A percentile compares a stretch with the other conserved stretches of the same genome.
Evolutionary conservation across 768 basidiomycete species (phyloP).

Genomic region (Xanthoconium stramineum): DNA sequence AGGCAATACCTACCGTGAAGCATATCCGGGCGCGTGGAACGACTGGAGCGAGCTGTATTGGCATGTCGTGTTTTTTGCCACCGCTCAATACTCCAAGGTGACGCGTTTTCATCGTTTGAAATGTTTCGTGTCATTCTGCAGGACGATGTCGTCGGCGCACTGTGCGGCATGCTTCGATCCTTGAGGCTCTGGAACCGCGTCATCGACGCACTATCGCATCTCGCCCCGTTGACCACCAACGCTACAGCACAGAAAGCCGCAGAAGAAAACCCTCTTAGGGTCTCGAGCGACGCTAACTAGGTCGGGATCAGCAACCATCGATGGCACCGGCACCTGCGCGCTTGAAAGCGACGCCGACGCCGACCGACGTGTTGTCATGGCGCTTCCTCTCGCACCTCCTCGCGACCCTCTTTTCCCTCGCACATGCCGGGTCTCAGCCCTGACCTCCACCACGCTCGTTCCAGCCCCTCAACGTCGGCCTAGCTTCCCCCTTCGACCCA

Average conservation of each 20-base stretch:
- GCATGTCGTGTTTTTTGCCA: constrained; percentile 69
- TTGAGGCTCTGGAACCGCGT: constrained; percentile 82
- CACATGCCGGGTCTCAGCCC: constrained; percentile 86
- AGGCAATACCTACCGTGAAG: constrained; percentile 46
- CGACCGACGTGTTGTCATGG: constrained; percentile 67
- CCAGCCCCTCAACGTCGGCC: constrained; percentile 38
- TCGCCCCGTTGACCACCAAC: constrained; percentile 39
- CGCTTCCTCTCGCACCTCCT: constrained; percentile 71
- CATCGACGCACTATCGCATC: constrained; percentile 59
- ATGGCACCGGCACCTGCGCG: constrained; percentile 8
- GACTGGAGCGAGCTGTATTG: constrained; percentile 66
- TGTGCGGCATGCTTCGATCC: constrained; percentile 62
- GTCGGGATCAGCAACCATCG: constrained; percentile 26
- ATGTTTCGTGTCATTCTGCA: neutral
- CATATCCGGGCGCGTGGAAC: constrained; percentile 57
- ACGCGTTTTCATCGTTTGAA: constrained; percentile 5
- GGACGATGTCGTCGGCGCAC: constrained; percentile 45
- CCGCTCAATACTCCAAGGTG: constrained; percentile 63
- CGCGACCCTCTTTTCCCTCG: constrained; percentile 59
- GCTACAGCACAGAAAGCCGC: constrained; percentile 21
- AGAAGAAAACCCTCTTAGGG: constrained; percentile 53
- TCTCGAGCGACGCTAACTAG: constrained; percentile 33
- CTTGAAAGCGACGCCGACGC: constrained; percentile 18
- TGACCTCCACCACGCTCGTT: constrained; percentile 70
- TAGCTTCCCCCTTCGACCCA: constrained; percentile 38